Evolutionary conservation across 257 asterid species (phyloP).

Genomic region (Solanum clarkiae): DNA sequence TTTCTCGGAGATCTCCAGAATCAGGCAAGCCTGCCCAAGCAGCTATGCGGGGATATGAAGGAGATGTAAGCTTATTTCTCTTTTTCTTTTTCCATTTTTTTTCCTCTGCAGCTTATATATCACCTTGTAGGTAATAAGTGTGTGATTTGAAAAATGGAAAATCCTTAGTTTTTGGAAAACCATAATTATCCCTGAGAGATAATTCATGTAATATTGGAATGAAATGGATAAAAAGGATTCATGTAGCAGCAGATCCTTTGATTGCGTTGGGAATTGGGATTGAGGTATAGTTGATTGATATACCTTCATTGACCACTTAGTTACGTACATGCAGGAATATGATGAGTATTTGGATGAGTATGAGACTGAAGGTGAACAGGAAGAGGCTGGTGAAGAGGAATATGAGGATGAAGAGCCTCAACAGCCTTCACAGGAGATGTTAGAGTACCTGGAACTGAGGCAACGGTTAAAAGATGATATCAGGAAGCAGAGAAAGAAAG

Average conservation of each 20-base stretch:
- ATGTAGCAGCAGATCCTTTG: neutral
- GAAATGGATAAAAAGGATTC: neutral
- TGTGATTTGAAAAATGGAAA: neutral
- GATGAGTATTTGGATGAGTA: constrained; percentile 38
- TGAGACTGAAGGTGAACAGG: constrained; percentile 42
- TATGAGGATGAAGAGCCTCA: constrained; percentile 43
- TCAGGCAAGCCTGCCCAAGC: neutral
- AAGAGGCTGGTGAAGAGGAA: constrained; percentile 36
- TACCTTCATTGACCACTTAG: neutral
- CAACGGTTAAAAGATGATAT: constrained; percentile 50
- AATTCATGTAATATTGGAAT: neutral
- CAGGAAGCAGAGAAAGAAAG: constrained; percentile 64
- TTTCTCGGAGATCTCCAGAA: neutral
- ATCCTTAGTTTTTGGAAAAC: neutral
- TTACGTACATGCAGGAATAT: constrained; percentile 29
- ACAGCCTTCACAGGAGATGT: constrained; percentile 57
- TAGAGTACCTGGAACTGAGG: constrained; percentile 67
- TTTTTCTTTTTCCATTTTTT: neutral
- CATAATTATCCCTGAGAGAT: neutral
- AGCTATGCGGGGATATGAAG: constrained; percentile 39
- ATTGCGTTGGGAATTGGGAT: neutral
- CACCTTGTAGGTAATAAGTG: neutral
- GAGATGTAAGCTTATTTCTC: constrained; percentile 34
- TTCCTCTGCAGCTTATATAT: neutral
- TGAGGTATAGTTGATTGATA: neutral